Base-by-base conservation (phyloP, 2,329 filamentous ascomycete genomes). In the Apiospora sp. region DNA sequence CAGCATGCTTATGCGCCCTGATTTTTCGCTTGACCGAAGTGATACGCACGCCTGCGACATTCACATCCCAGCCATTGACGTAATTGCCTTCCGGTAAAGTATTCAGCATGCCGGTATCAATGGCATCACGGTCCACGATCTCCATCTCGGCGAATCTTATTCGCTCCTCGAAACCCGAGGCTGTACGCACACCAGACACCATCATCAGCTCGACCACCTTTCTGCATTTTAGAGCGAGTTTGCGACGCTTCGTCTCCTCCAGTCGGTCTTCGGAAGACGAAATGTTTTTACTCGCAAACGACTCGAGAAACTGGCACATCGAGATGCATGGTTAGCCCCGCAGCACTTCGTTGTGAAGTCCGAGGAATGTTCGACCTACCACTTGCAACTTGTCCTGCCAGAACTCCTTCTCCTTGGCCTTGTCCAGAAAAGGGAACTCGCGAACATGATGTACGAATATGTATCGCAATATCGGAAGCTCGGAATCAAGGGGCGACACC, bases 201-300 rank as follows among this genome's bases (percentile, higher is more conserved):
- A 99, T 98, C 96, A 99, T 99, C 74, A 99, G 87, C 86, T 99
- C 96, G 14, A 99, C 94, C 72, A 99, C 86, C 85, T 99, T 99
- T 82, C 96, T 92, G 68, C 94, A 94, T 88, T 99, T 99, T 78
- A 92, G 87, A 4, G 96, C 96, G 75, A 99, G 85, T 83, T 99
- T 99, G 76, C 92, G 89, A 73, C 96, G 90, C 86, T 99, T 99
- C 13, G 96, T 98, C 83, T 98, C 95, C 84, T 99, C 96, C 43
- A 98, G 86, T 4, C 96, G 91, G 81, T 99, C 96, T 84, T 98
- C 96, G 6, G 96, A 98, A 7, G 95, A 97, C 2, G 96, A 98
- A 61, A 99, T 98, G 81, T 96, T 93, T 82, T 98, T 99, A 81
- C 93, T 96, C 19, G 96, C 96, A 82, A 99, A 99, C 0, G 95